Percentiles rank a stretch among this genome's conserved stretches.
These are phyloP conservation scores for Didymosphaeria variabile DNA, from an alignment of 2,329 filamentous ascomycete genomes.

Conservation along the genomic window DNA sequence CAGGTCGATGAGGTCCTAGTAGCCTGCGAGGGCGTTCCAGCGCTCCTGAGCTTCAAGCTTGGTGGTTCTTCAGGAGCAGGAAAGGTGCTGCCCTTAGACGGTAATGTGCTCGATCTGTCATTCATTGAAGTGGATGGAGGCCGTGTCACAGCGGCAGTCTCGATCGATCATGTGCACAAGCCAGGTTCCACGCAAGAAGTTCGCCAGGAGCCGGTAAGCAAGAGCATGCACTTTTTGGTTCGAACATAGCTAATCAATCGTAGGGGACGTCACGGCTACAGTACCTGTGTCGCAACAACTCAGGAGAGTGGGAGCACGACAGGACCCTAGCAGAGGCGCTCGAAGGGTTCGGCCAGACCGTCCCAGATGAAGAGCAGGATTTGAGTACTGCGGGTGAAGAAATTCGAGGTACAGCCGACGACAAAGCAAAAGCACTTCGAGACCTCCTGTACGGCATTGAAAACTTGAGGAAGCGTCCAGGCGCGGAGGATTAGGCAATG, in stretches of 20 bases:
- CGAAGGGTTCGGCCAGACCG: conserved; percentile 25
- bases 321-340: conserved; percentile 24
- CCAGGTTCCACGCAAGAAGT: conserved; percentile 58
- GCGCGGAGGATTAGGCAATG: conserved; percentile 43
- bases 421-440: conserved; percentile 48
- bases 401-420: conserved; percentile 33
- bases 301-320: conserved; percentile 38
- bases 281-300: conserved; percentile 30
- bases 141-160: conserved; percentile 52
- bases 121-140: conserved; percentile 29
- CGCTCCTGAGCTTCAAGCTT: conserved; percentile 69
- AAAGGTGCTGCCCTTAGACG: conserved; percentile 61
- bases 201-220: conserved; percentile 41
- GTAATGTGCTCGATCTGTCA: conserved; percentile 71
- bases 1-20: conserved; percentile 48
- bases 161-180: conserved; percentile 64
- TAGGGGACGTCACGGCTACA: conserved; percentile 36
- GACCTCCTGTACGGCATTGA: conserved; percentile 58
- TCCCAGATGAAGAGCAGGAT: background rate
- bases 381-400: conserved; percentile 29
- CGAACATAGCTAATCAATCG: conserved; percentile 21
- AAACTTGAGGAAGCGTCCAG: conserved; percentile 60
- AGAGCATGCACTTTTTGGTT: conserved; percentile 9
- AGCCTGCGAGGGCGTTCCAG: conserved; percentile 60
- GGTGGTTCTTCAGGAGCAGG: conserved; percentile 55